A percentile compares a stretch with the other conserved stretches of the same genome.
These are phyloP conservation scores for Mentha longifolia DNA, from an alignment of 257 asterid genomes.

Conservation along the genomic window DNA sequence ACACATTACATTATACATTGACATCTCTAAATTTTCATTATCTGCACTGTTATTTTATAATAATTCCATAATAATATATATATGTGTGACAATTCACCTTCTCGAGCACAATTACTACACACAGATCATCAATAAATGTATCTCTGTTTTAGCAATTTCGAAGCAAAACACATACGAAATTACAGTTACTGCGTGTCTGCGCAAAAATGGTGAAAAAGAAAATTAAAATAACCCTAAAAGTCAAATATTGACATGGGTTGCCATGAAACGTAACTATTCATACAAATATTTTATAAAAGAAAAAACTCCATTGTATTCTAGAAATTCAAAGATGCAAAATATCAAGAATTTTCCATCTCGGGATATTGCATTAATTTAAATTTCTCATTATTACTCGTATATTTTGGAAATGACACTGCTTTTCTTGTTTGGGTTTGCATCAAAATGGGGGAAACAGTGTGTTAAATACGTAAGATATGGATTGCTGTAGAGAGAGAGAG, in stretches of 20 bases:
- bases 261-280: background rate
- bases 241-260: conserved; percentile 14
- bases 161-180: conserved; percentile 9
- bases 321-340: no score
- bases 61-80: no score
- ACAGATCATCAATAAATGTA: background rate
- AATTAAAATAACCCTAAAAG: background rate
- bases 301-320: no score
- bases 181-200: conserved; percentile 9
- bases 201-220: conserved; percentile 21
- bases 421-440: background rate
- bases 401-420: background rate
- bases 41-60: no score
- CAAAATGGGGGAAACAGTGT: conserved; percentile 12
- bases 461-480: conserved; percentile 9
- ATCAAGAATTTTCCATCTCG: no score
- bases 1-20: no score
- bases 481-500: background rate
- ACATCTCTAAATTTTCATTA: no score
- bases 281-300: no score
- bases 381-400: background rate
- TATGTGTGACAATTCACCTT: background rate
- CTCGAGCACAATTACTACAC: conserved; percentile 1
- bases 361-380: no score
- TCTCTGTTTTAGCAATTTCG: background rate